Conservation (phyloP, 202 grass and related monocot species). For the Schoenoplectus tabernaemontani region DNA sequence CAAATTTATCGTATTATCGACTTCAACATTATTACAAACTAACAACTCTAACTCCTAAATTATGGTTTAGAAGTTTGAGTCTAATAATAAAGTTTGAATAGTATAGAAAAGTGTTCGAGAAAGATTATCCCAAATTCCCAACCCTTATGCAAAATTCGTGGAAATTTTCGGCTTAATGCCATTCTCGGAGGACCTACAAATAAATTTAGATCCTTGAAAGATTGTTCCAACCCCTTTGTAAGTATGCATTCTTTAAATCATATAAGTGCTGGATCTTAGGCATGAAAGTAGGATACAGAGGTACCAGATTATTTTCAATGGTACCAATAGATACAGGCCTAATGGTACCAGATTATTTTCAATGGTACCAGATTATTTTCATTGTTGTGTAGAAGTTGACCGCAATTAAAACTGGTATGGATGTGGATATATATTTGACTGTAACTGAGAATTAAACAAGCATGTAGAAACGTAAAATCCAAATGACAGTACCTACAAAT, state of each 20-base stretch:
- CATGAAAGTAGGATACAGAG: not conserved
- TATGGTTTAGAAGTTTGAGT: too few species aligned
- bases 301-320: too few species aligned
- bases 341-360: too few species aligned
- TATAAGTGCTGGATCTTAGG: not conserved
- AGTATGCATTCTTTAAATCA: not conserved
- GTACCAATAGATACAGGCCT: too few species aligned
- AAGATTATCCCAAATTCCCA: constrained; percentile 51
- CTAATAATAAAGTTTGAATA: constrained; percentile 36
- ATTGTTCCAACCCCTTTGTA: too few species aligned
- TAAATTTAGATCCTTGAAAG: not conserved
- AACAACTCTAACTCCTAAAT: too few species aligned
- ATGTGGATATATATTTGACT: not conserved
- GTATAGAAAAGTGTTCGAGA: constrained; percentile 34
- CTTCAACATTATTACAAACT: too few species aligned
- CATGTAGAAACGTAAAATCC: not conserved
- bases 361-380: not conserved
- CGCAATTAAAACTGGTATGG: not conserved
- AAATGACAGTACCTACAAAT: constrained; percentile 34
- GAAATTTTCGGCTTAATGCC: constrained; percentile 28
- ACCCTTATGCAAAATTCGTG: constrained; percentile 32
- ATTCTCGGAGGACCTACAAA: constrained; percentile 31
- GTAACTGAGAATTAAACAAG: not conserved
- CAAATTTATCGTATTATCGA: too few species aligned
- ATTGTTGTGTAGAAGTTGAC: not conserved